phyloP scores from a whole-genome alignment of 176 grass and related monocot genomes.

The Calamus simplicifolius region DNA sequence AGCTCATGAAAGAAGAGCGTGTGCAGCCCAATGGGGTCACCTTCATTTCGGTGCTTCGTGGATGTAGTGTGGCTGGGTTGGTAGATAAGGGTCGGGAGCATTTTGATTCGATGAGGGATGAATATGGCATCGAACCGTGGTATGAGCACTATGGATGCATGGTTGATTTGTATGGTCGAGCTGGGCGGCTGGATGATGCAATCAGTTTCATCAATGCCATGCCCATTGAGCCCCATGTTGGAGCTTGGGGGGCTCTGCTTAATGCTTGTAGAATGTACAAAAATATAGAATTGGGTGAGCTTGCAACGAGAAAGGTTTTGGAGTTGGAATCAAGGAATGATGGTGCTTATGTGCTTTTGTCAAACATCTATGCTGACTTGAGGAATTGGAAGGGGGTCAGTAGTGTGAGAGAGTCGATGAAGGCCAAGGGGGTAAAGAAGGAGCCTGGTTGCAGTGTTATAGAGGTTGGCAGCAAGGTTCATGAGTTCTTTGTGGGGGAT shows the following conservation, averaged over 20 bases:
- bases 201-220: constrained; percentile 51
- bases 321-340: constrained; percentile 40
- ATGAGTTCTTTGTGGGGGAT: constrained; percentile 53
- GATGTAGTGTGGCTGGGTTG: constrained; percentile 55
- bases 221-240: constrained; percentile 53
- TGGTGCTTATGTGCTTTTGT: constrained; percentile 54
- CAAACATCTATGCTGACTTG: constrained; percentile 64
- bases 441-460: constrained; percentile 61
- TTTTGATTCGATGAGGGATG: constrained; percentile 46
- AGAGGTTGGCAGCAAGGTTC: constrained; percentile 42
- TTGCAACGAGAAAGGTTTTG: constrained; percentile 41
- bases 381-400: constrained; percentile 51
- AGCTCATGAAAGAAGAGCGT: constrained; percentile 35
- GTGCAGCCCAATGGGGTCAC: constrained; percentile 53
- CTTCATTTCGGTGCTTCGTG: constrained; percentile 58
- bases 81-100: constrained; percentile 41
- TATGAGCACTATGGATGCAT: constrained; percentile 71
- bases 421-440: constrained; percentile 50
- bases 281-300: constrained; percentile 52
- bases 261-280: constrained; percentile 69
- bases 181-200: constrained; percentile 52
- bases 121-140: constrained; percentile 47
- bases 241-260: constrained; percentile 75
- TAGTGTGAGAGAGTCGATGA: constrained; percentile 49
- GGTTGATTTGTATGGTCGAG: constrained; percentile 63